A percentile compares a stretch with the other conserved stretches of the same genome.
Evolutionary conservation across 2,329 filamentous ascomycete genomes (phyloP).

Genomic region (Ceratocystis papillata): DNA sequence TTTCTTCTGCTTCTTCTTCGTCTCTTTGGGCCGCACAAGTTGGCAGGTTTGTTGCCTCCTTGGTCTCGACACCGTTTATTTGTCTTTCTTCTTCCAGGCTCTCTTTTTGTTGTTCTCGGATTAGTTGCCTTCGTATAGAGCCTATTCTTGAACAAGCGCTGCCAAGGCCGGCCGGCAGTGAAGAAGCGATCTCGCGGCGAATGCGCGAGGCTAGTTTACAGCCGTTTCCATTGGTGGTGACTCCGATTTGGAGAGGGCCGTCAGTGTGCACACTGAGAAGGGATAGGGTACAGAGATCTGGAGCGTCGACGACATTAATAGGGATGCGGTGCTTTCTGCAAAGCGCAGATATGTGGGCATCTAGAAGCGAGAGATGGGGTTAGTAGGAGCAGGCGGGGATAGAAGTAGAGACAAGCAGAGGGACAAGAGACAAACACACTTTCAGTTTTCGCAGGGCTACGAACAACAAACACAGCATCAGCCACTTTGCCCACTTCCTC

Average conservation of each 20-base stretch:
- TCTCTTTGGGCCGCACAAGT: conserved; percentile 27
- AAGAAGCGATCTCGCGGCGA: conserved; percentile 73
- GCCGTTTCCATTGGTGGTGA: conserved; percentile 88
- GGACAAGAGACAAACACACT: background rate
- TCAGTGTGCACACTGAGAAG: conserved; percentile 81
- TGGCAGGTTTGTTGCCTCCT: background rate
- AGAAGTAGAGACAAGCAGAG: background rate
- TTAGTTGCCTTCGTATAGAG: conserved; percentile 56
- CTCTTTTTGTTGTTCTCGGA: conserved; percentile 53
- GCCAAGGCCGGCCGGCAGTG: conserved; percentile 65
- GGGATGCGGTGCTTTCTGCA: conserved; percentile 77
- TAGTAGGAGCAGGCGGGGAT: background rate
- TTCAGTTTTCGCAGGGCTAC: conserved; percentile 30
- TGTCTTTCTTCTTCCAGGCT: conserved; percentile 27
- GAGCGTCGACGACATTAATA: conserved; percentile 82
- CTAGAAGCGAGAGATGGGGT: conserved; percentile 32
- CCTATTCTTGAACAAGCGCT: conserved; percentile 67
- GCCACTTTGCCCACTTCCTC: conserved; percentile 66
- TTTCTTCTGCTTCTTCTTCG: conserved; percentile 41
- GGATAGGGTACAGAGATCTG: conserved; percentile 77
- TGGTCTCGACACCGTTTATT: background rate
- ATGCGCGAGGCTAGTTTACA: conserved; percentile 89
- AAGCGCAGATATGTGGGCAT: conserved; percentile 56
- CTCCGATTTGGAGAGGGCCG: conserved; percentile 84
- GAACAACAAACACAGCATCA: conserved; percentile 79